Evolutionary conservation across 2,329 filamentous ascomycete genomes (phyloP).

Genomic region (Penicillium sp.): DNA sequence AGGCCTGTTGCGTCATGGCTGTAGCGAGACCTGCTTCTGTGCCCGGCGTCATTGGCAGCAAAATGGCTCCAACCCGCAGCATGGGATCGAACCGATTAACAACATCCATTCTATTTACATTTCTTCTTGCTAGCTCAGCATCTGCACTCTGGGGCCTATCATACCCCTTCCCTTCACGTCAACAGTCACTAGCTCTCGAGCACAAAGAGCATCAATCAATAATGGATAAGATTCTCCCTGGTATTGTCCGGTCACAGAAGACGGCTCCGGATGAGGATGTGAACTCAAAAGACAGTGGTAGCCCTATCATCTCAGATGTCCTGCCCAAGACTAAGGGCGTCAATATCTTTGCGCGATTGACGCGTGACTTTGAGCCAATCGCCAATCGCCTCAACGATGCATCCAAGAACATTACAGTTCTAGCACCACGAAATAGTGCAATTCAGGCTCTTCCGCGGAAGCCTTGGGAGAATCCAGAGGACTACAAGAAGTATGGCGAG

Average conservation of each 20-base stretch:
- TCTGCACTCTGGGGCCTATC: conserved; percentile 16
- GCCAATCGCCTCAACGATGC: conserved; percentile 66
- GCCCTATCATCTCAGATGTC: conserved; percentile 76
- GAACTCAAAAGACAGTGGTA: conserved; percentile 25
- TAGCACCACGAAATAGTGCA: conserved; percentile 81
- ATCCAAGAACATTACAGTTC: conserved; percentile 71
- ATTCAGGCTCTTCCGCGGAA: conserved; percentile 77
- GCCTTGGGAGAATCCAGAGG: conserved; percentile 66
- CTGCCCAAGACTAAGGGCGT: conserved; percentile 75
- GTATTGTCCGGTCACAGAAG: conserved; percentile 23
- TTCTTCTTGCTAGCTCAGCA: conserved; percentile 7
- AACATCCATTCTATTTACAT: conserved; percentile 11
- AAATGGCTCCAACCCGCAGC: conserved; percentile 9
- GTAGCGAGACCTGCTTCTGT: neutral
- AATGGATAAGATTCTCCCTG: conserved; percentile 23
- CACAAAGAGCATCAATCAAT: conserved; percentile 27
- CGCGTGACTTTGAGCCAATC: conserved; percentile 70
- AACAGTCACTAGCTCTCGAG: conserved; percentile 13
- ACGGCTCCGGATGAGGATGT: conserved; percentile 12
- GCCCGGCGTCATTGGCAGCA: neutral
- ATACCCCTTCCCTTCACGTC: conserved; percentile 1
- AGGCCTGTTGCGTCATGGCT: conserved; percentile 22
- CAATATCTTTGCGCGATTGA: conserved; percentile 79
- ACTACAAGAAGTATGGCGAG: conserved; percentile 66
- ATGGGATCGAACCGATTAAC: conserved; percentile 14